Conservation (phyloP, 192 early-diverging fungal species). For the Podila epigama region DNA sequence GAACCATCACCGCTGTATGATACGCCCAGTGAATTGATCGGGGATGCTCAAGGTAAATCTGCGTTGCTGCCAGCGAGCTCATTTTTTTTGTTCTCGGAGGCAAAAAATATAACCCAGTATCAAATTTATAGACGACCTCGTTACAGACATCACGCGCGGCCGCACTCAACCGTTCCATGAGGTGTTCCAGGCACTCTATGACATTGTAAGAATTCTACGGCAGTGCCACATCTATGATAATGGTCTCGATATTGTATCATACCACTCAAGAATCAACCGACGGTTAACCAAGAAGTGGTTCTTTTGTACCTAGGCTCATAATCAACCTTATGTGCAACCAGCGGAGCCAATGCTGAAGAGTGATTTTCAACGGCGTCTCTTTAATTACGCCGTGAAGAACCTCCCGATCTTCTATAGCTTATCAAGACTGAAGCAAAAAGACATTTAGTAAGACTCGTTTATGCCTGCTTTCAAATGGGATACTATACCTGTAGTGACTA, state of each 20-base stretch:
- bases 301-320: background rate
- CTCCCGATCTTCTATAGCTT: slow-evolving; percentile 2
- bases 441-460: slow-evolving; percentile 9
- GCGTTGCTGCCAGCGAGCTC: no score
- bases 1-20: no score
- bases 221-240: no score
- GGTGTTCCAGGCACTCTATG: slow-evolving; percentile 12
- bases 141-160: slow-evolving; percentile 1
- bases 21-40: no score
- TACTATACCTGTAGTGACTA: background rate
- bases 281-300: background rate
- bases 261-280: background rate
- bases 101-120: no score
- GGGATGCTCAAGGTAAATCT: no score
- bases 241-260: background rate
- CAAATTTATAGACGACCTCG: no score
- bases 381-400: background rate
- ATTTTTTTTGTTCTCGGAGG: no score
- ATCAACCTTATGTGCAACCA: background rate
- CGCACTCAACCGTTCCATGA: background rate
- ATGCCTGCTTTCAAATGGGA: background rate
- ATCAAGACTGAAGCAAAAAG: slow-evolving; percentile 7
- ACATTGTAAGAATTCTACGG: slow-evolving; percentile 12
- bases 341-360: background rate
- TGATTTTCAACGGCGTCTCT: background rate